phyloP scores from a whole-genome alignment of 257 asterid genomes.

The Phtheirospermum japonicum region DNA sequence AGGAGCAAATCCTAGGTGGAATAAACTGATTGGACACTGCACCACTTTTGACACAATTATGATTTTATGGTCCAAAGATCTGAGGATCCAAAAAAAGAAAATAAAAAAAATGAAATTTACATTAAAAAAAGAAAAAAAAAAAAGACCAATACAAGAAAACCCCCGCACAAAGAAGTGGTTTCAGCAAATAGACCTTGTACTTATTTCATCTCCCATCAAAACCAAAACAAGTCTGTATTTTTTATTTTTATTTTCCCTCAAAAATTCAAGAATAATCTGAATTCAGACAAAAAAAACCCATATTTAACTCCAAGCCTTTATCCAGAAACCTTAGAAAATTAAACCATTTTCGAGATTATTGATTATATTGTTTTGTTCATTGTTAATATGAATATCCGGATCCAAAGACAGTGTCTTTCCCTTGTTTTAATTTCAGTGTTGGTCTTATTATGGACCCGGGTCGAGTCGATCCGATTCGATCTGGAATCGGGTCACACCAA shows the following conservation, averaged over 20 bases:
- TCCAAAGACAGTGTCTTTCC: conserved; percentile 30
- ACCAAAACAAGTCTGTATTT: not conserved
- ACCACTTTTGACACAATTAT: not conserved
- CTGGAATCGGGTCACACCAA: conserved; percentile 81
- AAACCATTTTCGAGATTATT: not conserved
- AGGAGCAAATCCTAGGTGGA: not conserved
- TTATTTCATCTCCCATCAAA: not conserved
- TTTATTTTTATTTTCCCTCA: not conserved
- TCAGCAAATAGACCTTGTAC: not conserved
- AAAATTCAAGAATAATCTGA: no score
- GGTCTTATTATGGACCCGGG: conserved; percentile 45
- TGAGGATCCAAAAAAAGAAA: not conserved
- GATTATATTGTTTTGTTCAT: not conserved
- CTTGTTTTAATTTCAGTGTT: conserved; percentile 45
- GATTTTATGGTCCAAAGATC: not conserved
- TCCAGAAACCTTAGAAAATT: no score
- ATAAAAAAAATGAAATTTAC: not conserved
- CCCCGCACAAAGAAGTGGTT: not conserved
- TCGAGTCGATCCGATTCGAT: conserved; percentile 76
- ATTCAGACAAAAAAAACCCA: no score
- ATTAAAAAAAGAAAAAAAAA: not conserved
- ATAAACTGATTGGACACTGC: not conserved
- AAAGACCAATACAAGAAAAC: not conserved
- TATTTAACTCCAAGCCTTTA: no score
- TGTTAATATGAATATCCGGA: conserved; percentile 34